A percentile compares a stretch with the other conserved stretches of the same genome.
Evolutionary conservation across 331 rosid genomes (phyloP).

Genomic region (Prunus yedoensis): DNA sequence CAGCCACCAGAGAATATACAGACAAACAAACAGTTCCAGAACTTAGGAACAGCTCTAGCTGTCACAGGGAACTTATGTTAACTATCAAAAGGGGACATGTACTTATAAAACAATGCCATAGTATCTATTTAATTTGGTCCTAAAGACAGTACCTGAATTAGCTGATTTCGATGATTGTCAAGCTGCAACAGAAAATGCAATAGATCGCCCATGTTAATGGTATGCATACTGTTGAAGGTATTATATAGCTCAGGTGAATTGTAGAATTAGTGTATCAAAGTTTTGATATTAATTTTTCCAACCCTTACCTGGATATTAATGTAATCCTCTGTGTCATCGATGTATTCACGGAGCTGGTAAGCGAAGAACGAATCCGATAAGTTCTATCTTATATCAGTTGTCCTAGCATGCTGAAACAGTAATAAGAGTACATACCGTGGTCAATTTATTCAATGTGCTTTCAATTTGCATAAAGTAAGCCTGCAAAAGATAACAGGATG

Average conservation of each 20-base stretch:
- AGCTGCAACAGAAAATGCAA: conserved; percentile 48
- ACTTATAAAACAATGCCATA: neutral
- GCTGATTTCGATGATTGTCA: conserved; percentile 77
- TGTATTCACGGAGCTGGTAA: conserved; percentile 75
- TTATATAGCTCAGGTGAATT: neutral
- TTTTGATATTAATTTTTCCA: neutral
- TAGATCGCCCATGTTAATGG: neutral
- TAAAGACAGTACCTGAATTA: conserved; percentile 62
- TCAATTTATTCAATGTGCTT: conserved; percentile 70
- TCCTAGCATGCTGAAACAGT: neutral
- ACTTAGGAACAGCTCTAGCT: conserved; percentile 54
- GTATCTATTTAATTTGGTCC: neutral
- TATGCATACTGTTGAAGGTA: neutral
- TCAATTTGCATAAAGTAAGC: conserved; percentile 85
- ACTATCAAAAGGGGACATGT: neutral
- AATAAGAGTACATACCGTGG: conserved; percentile 50
- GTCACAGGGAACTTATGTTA: conserved; percentile 17
- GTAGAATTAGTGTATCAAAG: neutral
- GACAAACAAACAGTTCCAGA: conserved; percentile 53
- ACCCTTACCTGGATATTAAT: conserved; percentile 71
- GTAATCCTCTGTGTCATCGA: conserved; percentile 88
- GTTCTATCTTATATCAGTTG: neutral
- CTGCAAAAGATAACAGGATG: conserved; percentile 40
- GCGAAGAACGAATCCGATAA: neutral
- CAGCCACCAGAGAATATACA: conserved; percentile 59